Evolutionary conservation across 1,139 yeast species (phyloP).

Genomic region (Petasospora rhodanensis): DNA sequence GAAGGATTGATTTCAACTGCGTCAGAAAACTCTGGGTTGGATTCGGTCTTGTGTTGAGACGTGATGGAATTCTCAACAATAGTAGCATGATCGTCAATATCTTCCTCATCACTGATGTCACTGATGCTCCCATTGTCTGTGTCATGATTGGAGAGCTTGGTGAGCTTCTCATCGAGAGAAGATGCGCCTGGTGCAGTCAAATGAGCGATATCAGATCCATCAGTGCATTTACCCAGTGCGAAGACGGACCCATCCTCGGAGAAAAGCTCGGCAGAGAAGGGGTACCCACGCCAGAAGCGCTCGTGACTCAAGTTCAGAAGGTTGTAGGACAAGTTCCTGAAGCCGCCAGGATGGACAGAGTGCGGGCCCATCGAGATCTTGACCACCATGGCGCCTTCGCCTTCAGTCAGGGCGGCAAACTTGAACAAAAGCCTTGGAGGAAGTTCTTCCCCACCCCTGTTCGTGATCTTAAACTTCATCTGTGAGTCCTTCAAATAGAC

Average conservation of each 20-base stretch:
- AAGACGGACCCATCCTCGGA: constrained; percentile 1
- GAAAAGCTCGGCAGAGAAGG: constrained; percentile 4
- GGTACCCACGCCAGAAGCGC: constrained; percentile 1
- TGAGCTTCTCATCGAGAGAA: neutral
- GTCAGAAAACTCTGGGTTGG: too few relatives aligned
- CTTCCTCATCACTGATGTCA: constrained; percentile 1
- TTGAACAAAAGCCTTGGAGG: constrained; percentile 5
- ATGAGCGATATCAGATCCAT: constrained; percentile 2
- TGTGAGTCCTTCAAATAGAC: constrained; percentile 4
- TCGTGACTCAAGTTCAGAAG: constrained; percentile 1
- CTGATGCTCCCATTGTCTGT: too few relatives aligned
- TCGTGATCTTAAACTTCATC: constrained; percentile 13
- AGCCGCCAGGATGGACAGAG: constrained; percentile 3
- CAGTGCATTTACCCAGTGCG: constrained; percentile 3
- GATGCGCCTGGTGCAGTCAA: constrained; percentile 1
- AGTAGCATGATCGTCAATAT: constrained; percentile 3
- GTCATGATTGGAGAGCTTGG: neutral
- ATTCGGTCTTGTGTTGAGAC: too few relatives aligned
- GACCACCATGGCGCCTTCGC: too few relatives aligned
- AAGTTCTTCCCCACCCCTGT: constrained; percentile 4
- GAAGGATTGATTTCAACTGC: too few relatives aligned
- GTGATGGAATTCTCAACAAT: constrained; percentile 2
- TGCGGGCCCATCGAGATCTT: constrained; percentile 2
- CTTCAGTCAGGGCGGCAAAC: constrained; percentile 1
- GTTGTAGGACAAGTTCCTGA: constrained; percentile 7